Evolutionary conservation across 139 green algal species (phyloP), one percentile per base, ranked within the genome.

Genomic region (Coccomyxa sp.): DNA sequence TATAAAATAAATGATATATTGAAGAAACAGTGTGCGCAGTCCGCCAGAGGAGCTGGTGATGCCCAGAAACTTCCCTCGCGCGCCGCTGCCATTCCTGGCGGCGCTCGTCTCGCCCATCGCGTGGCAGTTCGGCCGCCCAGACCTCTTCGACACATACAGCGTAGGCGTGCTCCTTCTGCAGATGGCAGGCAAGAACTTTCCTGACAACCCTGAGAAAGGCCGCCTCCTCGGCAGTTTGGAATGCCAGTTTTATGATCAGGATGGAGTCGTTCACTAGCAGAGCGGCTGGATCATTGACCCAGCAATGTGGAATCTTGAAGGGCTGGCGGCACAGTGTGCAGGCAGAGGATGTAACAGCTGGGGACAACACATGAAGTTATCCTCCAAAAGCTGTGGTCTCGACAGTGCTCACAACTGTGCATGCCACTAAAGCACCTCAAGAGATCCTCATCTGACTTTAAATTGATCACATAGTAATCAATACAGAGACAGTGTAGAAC

Each of bases 11-110:
- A n/a, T n/a, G n/a, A n/a, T n/a, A n/a, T n/a, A n/a, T n/a, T n/a
- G n/a, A n/a, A n/a, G n/a, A n/a, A n/a, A n/a, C n/a, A n/a, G n/a
- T 82, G 21, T 60, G 11, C 83, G 79, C 84, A 90, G 86, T 57
- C 92, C 95, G 0, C 95, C 95, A n/a, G 95, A 98, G 87, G 92
- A 97, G 88, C 89, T 98, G 76, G 92, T 98, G 16, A 89, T 98
- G 90, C 95, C 95, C 14, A 89, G 94, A 84, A 91, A 79, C 58
- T 96, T 95, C 87, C 95, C 95, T 0, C 79, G 87, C 30, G 87
- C 92, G 1, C 93, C 93, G 16, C 63, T 83, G 21, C 94, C 95
- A 13, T 28, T 91, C n/a, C 14, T 96, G 13, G 93, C 95, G 0
- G 89, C 93, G 7, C 23, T 94, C 58, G 79, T 94, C 14, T 92